Conservation (phyloP, 495 filamentous ascomycete species). For the Penicillium chermesinum region DNA sequence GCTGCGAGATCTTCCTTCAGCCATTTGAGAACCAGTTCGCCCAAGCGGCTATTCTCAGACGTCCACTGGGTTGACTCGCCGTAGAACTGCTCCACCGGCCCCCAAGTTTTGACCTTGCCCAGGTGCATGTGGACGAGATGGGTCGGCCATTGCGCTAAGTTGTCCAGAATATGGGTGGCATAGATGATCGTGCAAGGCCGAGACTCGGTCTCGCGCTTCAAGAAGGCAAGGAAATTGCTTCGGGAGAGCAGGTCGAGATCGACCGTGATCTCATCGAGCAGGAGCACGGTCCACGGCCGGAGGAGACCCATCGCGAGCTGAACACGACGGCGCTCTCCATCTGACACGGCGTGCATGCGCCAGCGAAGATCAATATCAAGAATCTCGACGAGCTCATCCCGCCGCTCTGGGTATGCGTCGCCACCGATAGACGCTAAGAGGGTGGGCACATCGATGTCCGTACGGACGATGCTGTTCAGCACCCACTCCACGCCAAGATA, state of each 20-base stretch:
- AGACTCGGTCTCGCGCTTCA: slow-evolving; percentile 79
- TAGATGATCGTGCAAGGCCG: slow-evolving; percentile 90
- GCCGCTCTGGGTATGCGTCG: slow-evolving; percentile 68
- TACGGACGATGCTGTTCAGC: slow-evolving; percentile 92
- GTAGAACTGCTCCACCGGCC: slow-evolving; percentile 55
- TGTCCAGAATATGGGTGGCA: slow-evolving; percentile 95
- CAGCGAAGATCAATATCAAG: slow-evolving; percentile 88
- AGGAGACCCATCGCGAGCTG: slow-evolving; percentile 95
- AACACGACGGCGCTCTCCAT: slow-evolving; percentile 86
- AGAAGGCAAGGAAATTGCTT: slow-evolving; percentile 76
- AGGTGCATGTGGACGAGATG: slow-evolving; percentile 93
- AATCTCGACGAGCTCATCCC: slow-evolving; percentile 81
- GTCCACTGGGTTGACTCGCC: slow-evolving; percentile 36
- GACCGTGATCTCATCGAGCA: slow-evolving; percentile 97
- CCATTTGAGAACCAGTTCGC: slow-evolving; percentile 84
- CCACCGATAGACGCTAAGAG: slow-evolving; percentile 84
- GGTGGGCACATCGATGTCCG: slow-evolving; percentile 85
- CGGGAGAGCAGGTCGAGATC: slow-evolving; percentile 85
- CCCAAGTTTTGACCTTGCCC: slow-evolving; percentile 81
- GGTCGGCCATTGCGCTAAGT: slow-evolving; percentile 85
- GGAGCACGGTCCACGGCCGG: slow-evolving; percentile 83
- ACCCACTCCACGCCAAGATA: slow-evolving; percentile 99
- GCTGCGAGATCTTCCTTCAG: slow-evolving; percentile 75
- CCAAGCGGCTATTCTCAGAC: slow-evolving; percentile 65
- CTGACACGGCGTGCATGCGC: slow-evolving; percentile 91